Evolutionary conservation across 768 basidiomycete species (phyloP).

Genomic region (Solioccasus polychromus): DNA sequence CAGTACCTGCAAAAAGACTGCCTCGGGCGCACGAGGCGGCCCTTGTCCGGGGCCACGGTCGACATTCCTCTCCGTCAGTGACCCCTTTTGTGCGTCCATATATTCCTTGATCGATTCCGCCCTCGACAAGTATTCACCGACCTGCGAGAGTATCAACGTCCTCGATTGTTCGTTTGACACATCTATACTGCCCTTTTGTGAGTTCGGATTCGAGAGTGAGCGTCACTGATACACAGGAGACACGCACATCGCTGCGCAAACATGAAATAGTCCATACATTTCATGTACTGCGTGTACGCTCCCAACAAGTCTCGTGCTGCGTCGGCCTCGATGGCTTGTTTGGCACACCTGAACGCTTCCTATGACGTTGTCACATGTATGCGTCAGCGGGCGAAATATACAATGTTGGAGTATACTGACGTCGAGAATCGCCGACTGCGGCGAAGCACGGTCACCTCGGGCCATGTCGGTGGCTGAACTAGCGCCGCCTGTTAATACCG

Average conservation of each 20-base stretch:
- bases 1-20: constrained; percentile 17
- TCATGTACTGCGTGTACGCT: constrained; percentile 94
- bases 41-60: not conserved
- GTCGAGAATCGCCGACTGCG: constrained; percentile 14
- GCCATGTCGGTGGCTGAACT: too few relatives aligned
- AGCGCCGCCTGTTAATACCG: too few relatives aligned
- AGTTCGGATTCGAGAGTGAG: too few relatives aligned
- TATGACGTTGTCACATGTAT: too few relatives aligned
- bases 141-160: constrained; percentile 77
- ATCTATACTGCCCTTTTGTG: constrained; percentile 29
- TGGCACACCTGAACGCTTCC: constrained; percentile 85
- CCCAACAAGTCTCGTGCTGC: too few relatives aligned
- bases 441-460: too few relatives aligned
- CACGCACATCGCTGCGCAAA: constrained; percentile 83
- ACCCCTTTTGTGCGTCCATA: constrained; percentile 33
- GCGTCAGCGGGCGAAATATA: too few relatives aligned
- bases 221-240: too few relatives aligned
- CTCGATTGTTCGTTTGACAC: constrained; percentile 92
- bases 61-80: not conserved
- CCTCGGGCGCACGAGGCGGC: constrained; percentile 15
- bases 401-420: too few relatives aligned
- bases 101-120: constrained; percentile 89
- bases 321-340: constrained; percentile 87
- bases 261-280: constrained; percentile 96
- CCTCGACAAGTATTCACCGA: constrained; percentile 83